Evolutionary conservation across 2,329 filamentous ascomycete genomes (phyloP), one percentile per base, ranked within the genome.

Genomic region (Nannizziopsis arthrosporioides): DNA sequence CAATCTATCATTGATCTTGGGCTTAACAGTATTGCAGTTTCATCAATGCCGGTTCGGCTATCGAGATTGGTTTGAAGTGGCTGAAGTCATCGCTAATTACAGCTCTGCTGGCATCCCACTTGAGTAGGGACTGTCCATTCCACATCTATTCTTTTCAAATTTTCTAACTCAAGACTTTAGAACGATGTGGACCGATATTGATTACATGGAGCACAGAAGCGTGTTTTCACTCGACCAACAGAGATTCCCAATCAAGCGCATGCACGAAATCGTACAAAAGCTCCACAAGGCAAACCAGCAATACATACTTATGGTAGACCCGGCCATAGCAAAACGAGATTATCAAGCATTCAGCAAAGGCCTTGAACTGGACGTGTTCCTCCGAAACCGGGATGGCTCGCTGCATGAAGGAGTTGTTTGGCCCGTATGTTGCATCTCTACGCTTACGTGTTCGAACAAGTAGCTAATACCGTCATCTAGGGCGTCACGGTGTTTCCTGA

Each of bases 21-120:
- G 18, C 18, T 27, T 42, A 17, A 42, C 40, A 32, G n/a, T 9
- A 5, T 42, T 34, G 27, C n/a, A 42, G 40, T 90, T 76, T 60
- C 86, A 93, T 55, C 85, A 93, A 61, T 90, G 85, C 57, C 75
- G 84, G 51, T 92, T 85, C 80, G 86, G 85, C 0, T 92, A 92
- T 61, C 68, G 74, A 35, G 86, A 85, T 57, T 87, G 82, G 78
- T 75, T 77, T 1, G 72, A 78, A 22, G 59, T 86, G 2, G 74
- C 82, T 53, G 75, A 75, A 54, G 71, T 78, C 9, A 68, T 77
- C 30, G 65, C 73, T 42, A 72, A 70, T 44, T 77, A 74, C 61
- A 70, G 67, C 49, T 68, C 66, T 15, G 78, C 77, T 49, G 65
- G 70, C 27, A 80, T 81, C 47, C 77, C 77, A 0, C 63, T 80